Evolutionary conservation across 2,329 filamentous ascomycete species (phyloP), one percentile per base, ranked within the genome.

Genomic region (Epichloe gansuensis): DNA sequence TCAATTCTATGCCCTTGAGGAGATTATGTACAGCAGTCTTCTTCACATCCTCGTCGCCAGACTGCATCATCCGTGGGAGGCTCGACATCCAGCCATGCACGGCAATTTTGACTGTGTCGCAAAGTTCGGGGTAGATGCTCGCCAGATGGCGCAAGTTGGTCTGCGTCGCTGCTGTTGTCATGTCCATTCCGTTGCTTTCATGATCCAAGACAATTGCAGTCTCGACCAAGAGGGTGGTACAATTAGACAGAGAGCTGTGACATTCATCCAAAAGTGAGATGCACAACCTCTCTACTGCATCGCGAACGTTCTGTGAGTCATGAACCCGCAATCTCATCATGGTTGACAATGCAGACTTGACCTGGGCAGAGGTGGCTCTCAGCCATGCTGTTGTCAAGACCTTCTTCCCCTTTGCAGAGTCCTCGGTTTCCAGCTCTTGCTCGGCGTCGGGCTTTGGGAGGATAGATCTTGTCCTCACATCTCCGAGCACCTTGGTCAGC

Each of bases 21-120:
- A 98, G 76, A 56, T 91, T 87, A 31, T 77, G 76, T 27, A 97
- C 77, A 2, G 84, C 81, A 51, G 78, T 76, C 55, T 81, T 76
- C 64, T 94, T 95, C 31, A 77, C 73, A n/a, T 75, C 74, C 58
- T 95, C 89, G 60, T 97, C 89, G 58, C 82, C 85, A 8, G 82
- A 80, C 64, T 91, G 88, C 81, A 96, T 90, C 13, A 88, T 68
- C 15, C 89, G 79, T 5, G 91, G 84, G 17, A 98, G 76, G 41
- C 87, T 84, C 2, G 81, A 80, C 25, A 90, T 77, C 89, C 90
- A 96, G 50, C 82, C 82, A 64, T 91, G 86, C 1, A 94, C 74
- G 1, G 80, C 84, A 31, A 75, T 77, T 59, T 87, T 87, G 27
- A 91, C 71, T 3, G 78, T 70, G 23, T 85, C 81, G 3, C 76